phyloP scores from a whole-genome alignment of 768 basidiomycete genomes.

The Paxillus involutus region DNA sequence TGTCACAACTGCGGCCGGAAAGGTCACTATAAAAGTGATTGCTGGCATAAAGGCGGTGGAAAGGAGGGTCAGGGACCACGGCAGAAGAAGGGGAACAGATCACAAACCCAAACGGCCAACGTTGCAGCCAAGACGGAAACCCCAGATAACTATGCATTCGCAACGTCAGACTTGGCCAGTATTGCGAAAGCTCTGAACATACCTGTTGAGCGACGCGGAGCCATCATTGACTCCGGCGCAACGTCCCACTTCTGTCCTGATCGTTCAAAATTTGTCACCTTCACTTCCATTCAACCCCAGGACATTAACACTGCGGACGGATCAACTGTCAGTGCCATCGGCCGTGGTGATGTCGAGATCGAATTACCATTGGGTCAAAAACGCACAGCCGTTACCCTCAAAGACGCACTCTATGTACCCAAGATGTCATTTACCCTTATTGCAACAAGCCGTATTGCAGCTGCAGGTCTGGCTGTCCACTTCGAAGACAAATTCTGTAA shows the following conservation, averaged over 20 bases:
- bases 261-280: not conserved
- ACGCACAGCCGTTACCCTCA: not conserved
- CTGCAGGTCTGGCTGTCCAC: too few relatives aligned
- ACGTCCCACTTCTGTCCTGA: constrained; percentile 1
- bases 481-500: not conserved
- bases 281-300: not conserved
- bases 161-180: too few relatives aligned
- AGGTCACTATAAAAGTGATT: not conserved
- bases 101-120: not conserved
- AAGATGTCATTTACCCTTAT: not conserved
- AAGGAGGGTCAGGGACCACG: constrained; percentile 2
- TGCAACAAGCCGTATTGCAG: not conserved
- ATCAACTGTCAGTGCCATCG: not conserved
- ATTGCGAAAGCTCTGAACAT: not conserved
- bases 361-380: not conserved
- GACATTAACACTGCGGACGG: not conserved
- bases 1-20: not conserved
- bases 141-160: not conserved
- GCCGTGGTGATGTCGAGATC: not conserved
- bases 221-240: not conserved
- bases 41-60: not conserved
- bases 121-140: not conserved
- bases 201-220: not conserved
- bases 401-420: not conserved
- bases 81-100: not conserved